Evolutionary conservation across 495 filamentous ascomycete species (phyloP).

Genomic region (Achaetomiella virescens): DNA sequence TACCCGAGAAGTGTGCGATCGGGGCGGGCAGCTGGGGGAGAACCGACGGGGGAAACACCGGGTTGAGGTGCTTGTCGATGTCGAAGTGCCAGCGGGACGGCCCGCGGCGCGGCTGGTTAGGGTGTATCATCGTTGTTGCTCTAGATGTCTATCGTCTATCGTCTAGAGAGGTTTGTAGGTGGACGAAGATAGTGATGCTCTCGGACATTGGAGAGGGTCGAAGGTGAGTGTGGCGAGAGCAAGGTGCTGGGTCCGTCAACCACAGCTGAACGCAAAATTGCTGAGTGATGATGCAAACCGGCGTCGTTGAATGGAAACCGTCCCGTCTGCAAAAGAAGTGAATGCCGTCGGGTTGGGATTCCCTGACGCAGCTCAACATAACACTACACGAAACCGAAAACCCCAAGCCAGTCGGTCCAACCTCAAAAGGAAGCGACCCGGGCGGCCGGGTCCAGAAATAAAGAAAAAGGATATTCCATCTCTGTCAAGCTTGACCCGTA

Average conservation of each 20-base stretch:
- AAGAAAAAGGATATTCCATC: not conserved
- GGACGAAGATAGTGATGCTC: not conserved
- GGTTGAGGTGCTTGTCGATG: conserved; percentile 61
- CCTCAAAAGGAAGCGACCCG: too few relatives aligned
- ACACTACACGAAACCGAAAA: too few relatives aligned
- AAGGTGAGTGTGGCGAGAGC: not conserved
- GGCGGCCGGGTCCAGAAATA: too few relatives aligned
- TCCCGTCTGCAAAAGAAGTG: not conserved
- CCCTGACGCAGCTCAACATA: too few relatives aligned
- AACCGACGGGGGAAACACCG: conserved; percentile 48
- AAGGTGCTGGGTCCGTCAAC: too few relatives aligned
- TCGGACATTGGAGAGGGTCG: not conserved
- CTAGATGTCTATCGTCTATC: not conserved
- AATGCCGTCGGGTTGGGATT: too few relatives aligned
- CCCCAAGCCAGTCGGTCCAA: too few relatives aligned
- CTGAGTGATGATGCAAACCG: not conserved
- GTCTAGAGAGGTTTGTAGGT: not conserved
- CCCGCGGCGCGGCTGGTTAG: not conserved
- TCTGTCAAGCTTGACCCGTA: not conserved
- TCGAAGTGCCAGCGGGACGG: conserved; percentile 49
- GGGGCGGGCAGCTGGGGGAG: conserved; percentile 41
- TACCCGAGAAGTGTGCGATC: conserved; percentile 47
- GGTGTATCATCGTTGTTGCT: not conserved
- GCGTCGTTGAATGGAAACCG: not conserved
- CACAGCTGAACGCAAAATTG: not conserved